A percentile compares a stretch with the other conserved stretches of the same genome.
These are phyloP conservation scores for Nemophila menziesii DNA, from an alignment of 257 asterid species.

Conservation along the genomic window DNA sequence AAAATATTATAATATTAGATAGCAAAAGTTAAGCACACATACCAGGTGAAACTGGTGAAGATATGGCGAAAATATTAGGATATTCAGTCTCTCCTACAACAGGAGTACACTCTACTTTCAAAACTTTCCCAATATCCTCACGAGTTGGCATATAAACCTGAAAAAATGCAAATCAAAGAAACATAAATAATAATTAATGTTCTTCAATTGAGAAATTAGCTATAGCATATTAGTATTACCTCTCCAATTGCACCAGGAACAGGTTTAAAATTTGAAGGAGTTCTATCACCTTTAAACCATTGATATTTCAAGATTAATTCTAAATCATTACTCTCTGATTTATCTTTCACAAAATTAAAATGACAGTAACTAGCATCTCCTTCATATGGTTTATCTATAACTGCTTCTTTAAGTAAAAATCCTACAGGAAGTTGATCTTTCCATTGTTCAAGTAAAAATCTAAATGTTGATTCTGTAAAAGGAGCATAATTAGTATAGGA, in stretches of 20 bases:
- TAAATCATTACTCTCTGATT: conserved; percentile 31
- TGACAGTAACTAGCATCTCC: conserved; percentile 90
- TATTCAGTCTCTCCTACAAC: conserved; percentile 52
- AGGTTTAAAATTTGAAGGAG: conserved; percentile 56
- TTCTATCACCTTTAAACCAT: conserved; percentile 74
- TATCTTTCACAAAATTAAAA: conserved; percentile 69
- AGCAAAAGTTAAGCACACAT: conserved; percentile 7
- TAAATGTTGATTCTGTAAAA: conserved; percentile 77
- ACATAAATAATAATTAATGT: neutral
- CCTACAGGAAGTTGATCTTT: conserved; percentile 85
- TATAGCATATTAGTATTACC: conserved; percentile 44
- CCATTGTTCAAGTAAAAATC: conserved; percentile 93
- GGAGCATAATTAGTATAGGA: neutral
- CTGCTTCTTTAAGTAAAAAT: conserved; percentile 58
- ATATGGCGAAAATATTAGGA: conserved; percentile 68
- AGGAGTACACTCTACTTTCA: conserved; percentile 88
- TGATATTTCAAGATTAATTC: conserved; percentile 57
- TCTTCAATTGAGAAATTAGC: conserved; percentile 7
- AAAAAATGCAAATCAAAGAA: neutral
- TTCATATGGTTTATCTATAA: conserved; percentile 67
- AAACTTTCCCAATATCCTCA: conserved; percentile 54
- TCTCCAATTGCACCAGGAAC: conserved; percentile 64
- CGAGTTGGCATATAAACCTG: conserved; percentile 78
- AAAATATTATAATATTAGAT: too few relatives aligned
- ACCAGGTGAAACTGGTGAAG: conserved; percentile 86